phyloP scores from a whole-genome alignment of 179 eudicot genomes.

The Camellia oleifera region DNA sequence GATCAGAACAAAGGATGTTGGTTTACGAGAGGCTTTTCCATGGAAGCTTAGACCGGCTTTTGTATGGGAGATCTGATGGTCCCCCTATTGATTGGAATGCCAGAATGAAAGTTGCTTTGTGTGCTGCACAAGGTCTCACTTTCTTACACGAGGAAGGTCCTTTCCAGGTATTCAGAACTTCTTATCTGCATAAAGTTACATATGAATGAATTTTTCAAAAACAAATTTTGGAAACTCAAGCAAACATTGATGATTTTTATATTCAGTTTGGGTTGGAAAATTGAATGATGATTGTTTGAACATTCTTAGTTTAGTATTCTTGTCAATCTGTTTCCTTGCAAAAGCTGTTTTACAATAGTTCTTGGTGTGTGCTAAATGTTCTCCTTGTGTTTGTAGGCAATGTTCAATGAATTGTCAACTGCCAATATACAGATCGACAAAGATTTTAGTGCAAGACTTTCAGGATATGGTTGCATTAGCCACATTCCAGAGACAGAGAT shows the following conservation, averaged over 20 bases:
- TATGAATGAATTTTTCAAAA: not conserved
- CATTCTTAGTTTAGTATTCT: not conserved
- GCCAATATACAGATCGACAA: slow-evolving; percentile 93
- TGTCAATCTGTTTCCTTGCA: not conserved
- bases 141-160: slow-evolving; percentile 98
- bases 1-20: slow-evolving; percentile 77
- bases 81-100: slow-evolving; percentile 92
- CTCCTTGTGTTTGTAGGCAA: slow-evolving; percentile 52
- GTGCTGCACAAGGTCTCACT: slow-evolving; percentile 95
- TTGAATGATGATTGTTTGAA: not conserved
- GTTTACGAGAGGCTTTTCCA: slow-evolving; percentile 90
- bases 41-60: slow-evolving; percentile 83
- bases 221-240: not conserved
- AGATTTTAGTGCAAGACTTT: slow-evolving; percentile 90
- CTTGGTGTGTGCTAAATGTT: not conserved
- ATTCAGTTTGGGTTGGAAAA: not conserved
- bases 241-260: not conserved
- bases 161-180: slow-evolving; percentile 65
- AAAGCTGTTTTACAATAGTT: not conserved
- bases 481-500: slow-evolving; percentile 64
- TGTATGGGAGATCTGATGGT: slow-evolving; percentile 76
- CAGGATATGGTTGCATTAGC: slow-evolving; percentile 92
- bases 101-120: slow-evolving; percentile 74
- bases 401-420: slow-evolving; percentile 88
- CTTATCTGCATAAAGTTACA: not conserved